Percentiles rank a stretch among this genome's conserved stretches.
Conservation (phyloP, 306 rosid species). For the Pyrus betulifolia region DNA sequence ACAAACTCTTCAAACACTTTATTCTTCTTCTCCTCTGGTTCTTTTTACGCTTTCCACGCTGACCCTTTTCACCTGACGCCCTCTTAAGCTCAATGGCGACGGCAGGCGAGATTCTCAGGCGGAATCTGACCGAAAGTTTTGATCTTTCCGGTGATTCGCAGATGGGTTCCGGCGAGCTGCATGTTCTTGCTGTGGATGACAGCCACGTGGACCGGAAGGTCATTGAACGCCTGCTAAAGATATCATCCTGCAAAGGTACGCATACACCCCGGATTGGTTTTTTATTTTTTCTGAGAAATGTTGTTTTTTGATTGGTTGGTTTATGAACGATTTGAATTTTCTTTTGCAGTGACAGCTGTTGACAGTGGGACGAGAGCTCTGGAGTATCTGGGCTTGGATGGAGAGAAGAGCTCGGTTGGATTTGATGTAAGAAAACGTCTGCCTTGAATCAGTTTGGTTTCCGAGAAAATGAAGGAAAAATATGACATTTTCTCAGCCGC, state of each 20-base stretch:
- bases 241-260: conserved; percentile 79
- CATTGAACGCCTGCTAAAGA: conserved; percentile 67
- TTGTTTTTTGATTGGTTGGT: background rate
- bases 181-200: conserved; percentile 92
- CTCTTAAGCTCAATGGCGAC: conserved; percentile 29
- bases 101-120: conserved; percentile 33
- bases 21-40: background rate
- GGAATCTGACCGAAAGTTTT: conserved; percentile 24
- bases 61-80: background rate
- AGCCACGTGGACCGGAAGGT: conserved; percentile 76
- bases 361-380: conserved; percentile 93
- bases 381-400: conserved; percentile 85
- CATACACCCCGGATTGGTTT: background rate
- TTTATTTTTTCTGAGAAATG: background rate
- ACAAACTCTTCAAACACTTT: background rate
- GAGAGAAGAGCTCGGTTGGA: conserved; percentile 49
- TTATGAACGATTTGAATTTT: background rate
- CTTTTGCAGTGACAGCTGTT: conserved; percentile 74
- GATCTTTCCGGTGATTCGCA: conserved; percentile 24
- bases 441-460: conserved; percentile 4
- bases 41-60: background rate
- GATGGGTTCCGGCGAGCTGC: conserved; percentile 33
- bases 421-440: conserved; percentile 51
- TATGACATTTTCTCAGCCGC: background rate
- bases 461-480: background rate